Evolutionary conservation across 2,329 filamentous ascomycete genomes (phyloP), one percentile per base, ranked within the genome.

Genomic region (Magnaporthiopsis incrustans): DNA sequence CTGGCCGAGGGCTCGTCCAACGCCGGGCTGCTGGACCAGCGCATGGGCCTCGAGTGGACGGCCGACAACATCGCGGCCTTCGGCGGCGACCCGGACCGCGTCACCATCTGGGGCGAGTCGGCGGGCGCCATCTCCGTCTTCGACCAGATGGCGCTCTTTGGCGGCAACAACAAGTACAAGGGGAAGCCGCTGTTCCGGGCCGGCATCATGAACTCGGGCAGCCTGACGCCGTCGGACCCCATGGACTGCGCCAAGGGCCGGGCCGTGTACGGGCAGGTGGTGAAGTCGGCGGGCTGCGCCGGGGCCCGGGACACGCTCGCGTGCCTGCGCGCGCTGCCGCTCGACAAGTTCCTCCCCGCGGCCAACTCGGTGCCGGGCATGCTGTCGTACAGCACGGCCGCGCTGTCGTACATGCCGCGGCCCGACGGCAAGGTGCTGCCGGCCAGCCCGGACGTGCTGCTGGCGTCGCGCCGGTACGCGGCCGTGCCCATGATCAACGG

Each of bases 101-200:
- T 93, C 7, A 93, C 89, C 0, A 88, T 94, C 65, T 92, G 88
- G 87, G 90, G 90, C 32, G 87, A 93, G 71, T 87, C 83, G 2
- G 87, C 89, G 0, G 88, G 88, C 0, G 78, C 85, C 18, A 91
- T 92, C 67, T 92, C 89, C 0, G 89, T 91, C 1, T 83, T 89
- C 61, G 85, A 92, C 70, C 91, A 94, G 69, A 91, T 92, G 84
- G 77, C 85, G 1, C 77, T 93, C 14, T 92, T 90, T 68, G 83
- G 85, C 44, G 90, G 91, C 8, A 79, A 94, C 73, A 84, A 85
- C 71, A 87, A 79, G 0, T 92, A 93, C 77, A 91, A 92, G 2
- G 89, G 87, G 63, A 86, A 89, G 69, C 79, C 86, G 1, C 80
- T 95, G 0, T 94, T 95, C 82, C 84, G 88, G 32, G 90, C 79